Evolutionary conservation across 495 filamentous ascomycete species (phyloP).

Genomic region (Xanthoparmelia taractica): DNA sequence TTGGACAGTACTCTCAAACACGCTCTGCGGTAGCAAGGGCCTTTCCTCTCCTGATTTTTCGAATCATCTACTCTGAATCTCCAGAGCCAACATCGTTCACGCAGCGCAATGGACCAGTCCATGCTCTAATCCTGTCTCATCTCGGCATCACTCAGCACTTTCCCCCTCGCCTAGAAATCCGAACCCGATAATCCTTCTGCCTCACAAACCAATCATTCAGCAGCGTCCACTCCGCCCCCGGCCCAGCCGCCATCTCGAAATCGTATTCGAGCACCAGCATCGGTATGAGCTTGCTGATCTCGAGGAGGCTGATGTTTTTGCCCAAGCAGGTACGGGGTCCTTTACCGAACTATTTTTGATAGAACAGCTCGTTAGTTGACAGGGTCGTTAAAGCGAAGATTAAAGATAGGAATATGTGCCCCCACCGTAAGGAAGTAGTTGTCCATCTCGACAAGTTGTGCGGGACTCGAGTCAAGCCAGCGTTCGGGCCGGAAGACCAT

Average conservation of each 20-base stretch:
- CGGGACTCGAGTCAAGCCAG: conserved; percentile 31
- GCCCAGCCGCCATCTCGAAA: conserved; percentile 27
- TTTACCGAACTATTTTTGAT: conserved; percentile 36
- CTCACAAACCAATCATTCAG: conserved; percentile 45
- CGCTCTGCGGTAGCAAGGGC: too few relatives aligned
- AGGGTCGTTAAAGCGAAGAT: background rate
- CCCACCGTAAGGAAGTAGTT: conserved; percentile 21
- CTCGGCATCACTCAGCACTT: background rate
- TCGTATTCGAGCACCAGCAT: conserved; percentile 40
- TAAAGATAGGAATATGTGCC: too few relatives aligned
- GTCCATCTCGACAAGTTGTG: conserved; percentile 12
- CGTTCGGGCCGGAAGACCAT: conserved; percentile 40
- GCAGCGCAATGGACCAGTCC: too few relatives aligned
- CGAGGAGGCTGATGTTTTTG: conserved; percentile 41
- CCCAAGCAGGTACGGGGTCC: conserved; percentile 42
- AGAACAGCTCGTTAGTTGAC: too few relatives aligned
- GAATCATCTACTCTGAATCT: too few relatives aligned
- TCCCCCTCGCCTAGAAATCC: background rate
- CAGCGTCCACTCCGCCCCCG: conserved; percentile 33
- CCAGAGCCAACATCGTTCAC: too few relatives aligned
- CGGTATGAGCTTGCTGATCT: conserved; percentile 44
- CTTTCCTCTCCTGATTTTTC: too few relatives aligned
- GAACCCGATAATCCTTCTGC: conserved; percentile 34
- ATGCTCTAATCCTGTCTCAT: too few relatives aligned
- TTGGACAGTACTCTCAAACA: too few relatives aligned